phyloP scores from a whole-genome alignment of 768 basidiomycete species.

The Artomyces pyxidatus region DNA sequence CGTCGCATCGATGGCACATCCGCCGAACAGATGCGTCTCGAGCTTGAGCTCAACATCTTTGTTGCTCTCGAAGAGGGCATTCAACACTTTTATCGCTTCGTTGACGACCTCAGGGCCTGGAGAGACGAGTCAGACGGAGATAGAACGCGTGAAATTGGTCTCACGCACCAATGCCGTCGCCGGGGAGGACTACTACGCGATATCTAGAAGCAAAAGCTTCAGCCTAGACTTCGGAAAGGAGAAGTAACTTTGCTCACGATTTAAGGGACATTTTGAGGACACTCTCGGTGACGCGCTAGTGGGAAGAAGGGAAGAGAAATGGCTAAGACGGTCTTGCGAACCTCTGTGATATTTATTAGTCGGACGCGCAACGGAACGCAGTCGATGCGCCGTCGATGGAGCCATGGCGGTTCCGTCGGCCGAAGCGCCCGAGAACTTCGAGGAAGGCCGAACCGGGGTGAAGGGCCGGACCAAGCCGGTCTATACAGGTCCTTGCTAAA shows the following conservation, averaged over 20 bases:
- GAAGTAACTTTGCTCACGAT: slow-evolving; percentile 14
- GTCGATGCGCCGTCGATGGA: background rate
- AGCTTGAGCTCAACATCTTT: slow-evolving; percentile 65
- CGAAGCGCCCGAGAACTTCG: background rate
- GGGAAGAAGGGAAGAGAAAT: background rate
- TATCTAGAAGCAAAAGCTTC: slow-evolving; percentile 41
- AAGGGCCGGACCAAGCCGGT: background rate
- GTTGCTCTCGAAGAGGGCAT: slow-evolving; percentile 56
- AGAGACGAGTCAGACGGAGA: background rate
- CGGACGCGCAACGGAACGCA: no score
- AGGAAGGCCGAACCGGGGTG: background rate
- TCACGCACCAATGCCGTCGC: slow-evolving; percentile 87
- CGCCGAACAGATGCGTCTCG: slow-evolving; percentile 77
- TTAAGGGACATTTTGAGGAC: slow-evolving; percentile 7
- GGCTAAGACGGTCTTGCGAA: background rate
- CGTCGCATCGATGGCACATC: slow-evolving; percentile 81
- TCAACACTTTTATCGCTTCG: slow-evolving; percentile 79
- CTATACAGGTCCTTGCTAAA: slow-evolving; percentile 1
- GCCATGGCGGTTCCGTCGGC: background rate
- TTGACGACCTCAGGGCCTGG: slow-evolving; percentile 85
- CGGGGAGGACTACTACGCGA: slow-evolving; percentile 83
- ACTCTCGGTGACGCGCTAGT: background rate
- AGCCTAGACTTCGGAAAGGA: background rate
- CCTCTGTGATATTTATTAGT: no score
- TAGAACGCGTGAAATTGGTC: background rate